Evolutionary conservation across 768 basidiomycete species (phyloP), one percentile per base, ranked within the genome.

Genomic region (Mycena haematopus): DNA sequence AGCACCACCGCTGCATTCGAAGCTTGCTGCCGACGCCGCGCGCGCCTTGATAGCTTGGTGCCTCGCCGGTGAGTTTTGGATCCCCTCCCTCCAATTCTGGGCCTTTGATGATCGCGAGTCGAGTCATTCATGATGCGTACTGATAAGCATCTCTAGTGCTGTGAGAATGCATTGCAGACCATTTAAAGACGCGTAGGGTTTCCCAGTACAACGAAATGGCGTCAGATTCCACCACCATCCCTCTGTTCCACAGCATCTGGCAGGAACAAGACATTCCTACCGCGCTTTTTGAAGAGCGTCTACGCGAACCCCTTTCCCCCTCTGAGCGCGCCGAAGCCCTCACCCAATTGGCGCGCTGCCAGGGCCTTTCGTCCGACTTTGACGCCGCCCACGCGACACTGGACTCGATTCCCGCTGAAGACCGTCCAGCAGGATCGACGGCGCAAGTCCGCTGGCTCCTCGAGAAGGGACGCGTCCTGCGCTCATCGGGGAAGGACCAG

Each of bases 391-490:
- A 65, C 52, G 55, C 56, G 6, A 65, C 59, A 2, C 59, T 65
- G 45, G 59, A 60, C 51, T 33, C 59, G 9, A 60, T 65, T 38
- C 59, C 64, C 5, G 19, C 51, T 7, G 44, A 31, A 13, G 59
- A 52, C 45, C 64, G 35, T 33, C 58, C 58, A 10, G 9, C 49
- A 0, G 63, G 50, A 3, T 65, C 63, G 1, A 60, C 46, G 50
- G 59, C 51, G 6, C 58, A 47, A 19, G 27, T 42, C 4, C 64
- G 64, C 51, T 60, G 59, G 64, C 64, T 65, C 25, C 59, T 65
- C n/a, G 64, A 65, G 33, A 61, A 61, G 40, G 64, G 63, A 24
- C 63, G 63, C 44, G 63, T 60, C 25, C 40, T 65, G 35, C 63
- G 58, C 54, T 65, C 63, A 3, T 65, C 63, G 7, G 63, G 64